phyloP scores from a whole-genome alignment of 2,329 filamentous ascomycete species.

The Stachybotrys echinatus region DNA sequence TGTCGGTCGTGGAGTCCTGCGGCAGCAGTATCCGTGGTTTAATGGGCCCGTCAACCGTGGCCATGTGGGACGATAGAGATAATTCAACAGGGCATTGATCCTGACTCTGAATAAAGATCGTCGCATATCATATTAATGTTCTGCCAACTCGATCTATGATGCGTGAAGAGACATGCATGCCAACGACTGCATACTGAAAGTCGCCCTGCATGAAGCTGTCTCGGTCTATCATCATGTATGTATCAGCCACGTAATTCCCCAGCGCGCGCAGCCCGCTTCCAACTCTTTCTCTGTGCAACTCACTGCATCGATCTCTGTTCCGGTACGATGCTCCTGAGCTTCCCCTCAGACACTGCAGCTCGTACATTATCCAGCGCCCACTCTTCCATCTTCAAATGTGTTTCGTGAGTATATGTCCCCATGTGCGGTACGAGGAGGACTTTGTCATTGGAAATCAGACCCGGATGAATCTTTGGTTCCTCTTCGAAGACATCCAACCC shows the following conservation, averaged over 20 bases:
- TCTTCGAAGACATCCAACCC: slow-evolving; percentile 82
- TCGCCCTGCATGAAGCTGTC: too few species aligned
- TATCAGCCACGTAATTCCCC: too few species aligned
- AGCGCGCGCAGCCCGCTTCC: too few species aligned
- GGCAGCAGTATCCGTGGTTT: neutral
- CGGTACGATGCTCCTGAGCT: slow-evolving; percentile 63
- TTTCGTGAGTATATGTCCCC: slow-evolving; percentile 75
- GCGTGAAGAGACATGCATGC: too few species aligned
- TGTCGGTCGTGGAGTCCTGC: slow-evolving; percentile 10
- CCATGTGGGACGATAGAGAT: slow-evolving; percentile 20
- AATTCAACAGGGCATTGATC: slow-evolving; percentile 12
- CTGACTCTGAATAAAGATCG: neutral
- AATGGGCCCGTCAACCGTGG: slow-evolving; percentile 39
- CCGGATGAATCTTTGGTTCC: slow-evolving; percentile 71
- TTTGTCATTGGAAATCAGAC: slow-evolving; percentile 62
- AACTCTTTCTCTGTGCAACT: too few species aligned
- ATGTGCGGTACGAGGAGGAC: slow-evolving; percentile 79
- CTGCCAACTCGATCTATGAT: too few species aligned
- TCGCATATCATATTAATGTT: neutral
- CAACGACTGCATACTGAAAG: too few species aligned
- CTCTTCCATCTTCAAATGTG: slow-evolving; percentile 64
- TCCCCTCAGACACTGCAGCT: slow-evolving; percentile 55
- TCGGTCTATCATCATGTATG: too few species aligned
- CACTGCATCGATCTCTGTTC: slow-evolving; percentile 49
- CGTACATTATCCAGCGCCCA: slow-evolving; percentile 69